These are phyloP conservation scores for Penicillium argentinense DNA, from an alignment of 495 filamentous ascomycete genomes.

Conservation along the genomic window DNA sequence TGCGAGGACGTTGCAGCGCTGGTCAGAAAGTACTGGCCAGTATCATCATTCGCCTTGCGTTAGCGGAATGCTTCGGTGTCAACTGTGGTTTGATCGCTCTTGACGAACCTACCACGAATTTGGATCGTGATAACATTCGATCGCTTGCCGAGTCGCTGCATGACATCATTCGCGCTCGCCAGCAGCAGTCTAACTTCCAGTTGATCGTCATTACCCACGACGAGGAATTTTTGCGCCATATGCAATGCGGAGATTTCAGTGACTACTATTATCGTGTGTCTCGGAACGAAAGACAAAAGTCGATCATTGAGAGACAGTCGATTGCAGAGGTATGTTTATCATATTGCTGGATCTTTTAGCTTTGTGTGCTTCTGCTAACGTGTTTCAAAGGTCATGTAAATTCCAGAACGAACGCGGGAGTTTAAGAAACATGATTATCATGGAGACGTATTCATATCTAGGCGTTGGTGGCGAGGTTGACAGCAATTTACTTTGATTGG, in stretches of 20 bases:
- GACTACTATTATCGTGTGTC: conserved; percentile 88
- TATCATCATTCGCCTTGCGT: conserved; percentile 95
- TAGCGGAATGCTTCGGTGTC: conserved; percentile 95
- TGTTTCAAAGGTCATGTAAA: conserved; percentile 21
- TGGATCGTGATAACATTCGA: conserved; percentile 91
- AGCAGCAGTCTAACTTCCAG: conserved; percentile 90
- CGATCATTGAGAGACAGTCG: conserved; percentile 73
- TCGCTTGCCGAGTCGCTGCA: conserved; percentile 82
- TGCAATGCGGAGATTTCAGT: conserved; percentile 92
- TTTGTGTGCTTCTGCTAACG: conserved; percentile 6
- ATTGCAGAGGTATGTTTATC: conserved; percentile 54
- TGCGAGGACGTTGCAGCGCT: conserved; percentile 95
- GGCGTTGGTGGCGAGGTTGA: too few relatives aligned
- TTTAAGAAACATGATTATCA: too few relatives aligned
- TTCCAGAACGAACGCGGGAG: too few relatives aligned
- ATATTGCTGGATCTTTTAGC: not conserved
- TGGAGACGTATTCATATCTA: not conserved
- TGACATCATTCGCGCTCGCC: conserved; percentile 81
- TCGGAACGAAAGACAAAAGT: conserved; percentile 83
- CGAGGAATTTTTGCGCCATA: conserved; percentile 89
- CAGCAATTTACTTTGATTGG: too few relatives aligned
- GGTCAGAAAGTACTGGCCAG: conserved; percentile 94
- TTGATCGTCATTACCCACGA: conserved; percentile 99
- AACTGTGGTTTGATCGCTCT: conserved; percentile 97
- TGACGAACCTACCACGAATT: conserved; percentile 96